Conservation (phyloP, 208 protist species). For the Trypanosoma platydactyli region DNA sequence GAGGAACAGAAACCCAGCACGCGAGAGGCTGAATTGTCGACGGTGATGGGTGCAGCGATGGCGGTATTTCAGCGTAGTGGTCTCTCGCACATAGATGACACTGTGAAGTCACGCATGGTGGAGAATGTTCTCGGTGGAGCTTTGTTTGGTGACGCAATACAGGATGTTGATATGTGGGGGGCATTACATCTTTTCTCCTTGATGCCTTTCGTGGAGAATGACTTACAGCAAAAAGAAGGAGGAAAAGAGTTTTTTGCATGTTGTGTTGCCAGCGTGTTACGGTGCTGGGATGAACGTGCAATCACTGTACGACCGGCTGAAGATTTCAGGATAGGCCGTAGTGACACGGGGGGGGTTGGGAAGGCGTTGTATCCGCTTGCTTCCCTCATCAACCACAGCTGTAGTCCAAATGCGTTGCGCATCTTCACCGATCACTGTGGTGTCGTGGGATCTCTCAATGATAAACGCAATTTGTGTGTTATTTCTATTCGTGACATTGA, state of each 20-base stretch:
- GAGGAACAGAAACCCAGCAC: not conserved
- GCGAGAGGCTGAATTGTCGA: not conserved
- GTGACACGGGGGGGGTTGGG: not conserved
- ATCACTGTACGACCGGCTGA: slow-evolving; percentile 8
- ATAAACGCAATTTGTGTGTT: slow-evolving; percentile 31
- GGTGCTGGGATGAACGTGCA: slow-evolving; percentile 21
- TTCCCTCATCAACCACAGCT: slow-evolving; percentile 63
- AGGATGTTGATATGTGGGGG: not conserved
- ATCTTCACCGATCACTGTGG: slow-evolving; percentile 22
- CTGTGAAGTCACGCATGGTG: not conserved
- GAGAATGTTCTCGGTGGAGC: slow-evolving; percentile 4
- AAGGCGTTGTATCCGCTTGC: slow-evolving; percentile 35
- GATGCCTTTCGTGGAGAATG: slow-evolving; percentile 3
- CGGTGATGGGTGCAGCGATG: slow-evolving; percentile 2
- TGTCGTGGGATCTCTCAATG: not conserved
- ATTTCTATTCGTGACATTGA: slow-evolving; percentile 60
- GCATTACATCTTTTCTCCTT: slow-evolving; percentile 20
- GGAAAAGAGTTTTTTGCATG: not conserved
- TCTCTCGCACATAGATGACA: slow-evolving; percentile 2
- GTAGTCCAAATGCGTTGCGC: slow-evolving; percentile 55
- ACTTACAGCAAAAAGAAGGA: not conserved
- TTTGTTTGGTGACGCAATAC: slow-evolving; percentile 14
- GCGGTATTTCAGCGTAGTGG: slow-evolving; percentile 23
- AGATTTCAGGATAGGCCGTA: slow-evolving; percentile 20
- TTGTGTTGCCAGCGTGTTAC: slow-evolving; percentile 14